These are phyloP conservation scores for Lipomyces yamanashiensis DNA, from an alignment of 805 yeast species.

Conservation along the genomic window DNA sequence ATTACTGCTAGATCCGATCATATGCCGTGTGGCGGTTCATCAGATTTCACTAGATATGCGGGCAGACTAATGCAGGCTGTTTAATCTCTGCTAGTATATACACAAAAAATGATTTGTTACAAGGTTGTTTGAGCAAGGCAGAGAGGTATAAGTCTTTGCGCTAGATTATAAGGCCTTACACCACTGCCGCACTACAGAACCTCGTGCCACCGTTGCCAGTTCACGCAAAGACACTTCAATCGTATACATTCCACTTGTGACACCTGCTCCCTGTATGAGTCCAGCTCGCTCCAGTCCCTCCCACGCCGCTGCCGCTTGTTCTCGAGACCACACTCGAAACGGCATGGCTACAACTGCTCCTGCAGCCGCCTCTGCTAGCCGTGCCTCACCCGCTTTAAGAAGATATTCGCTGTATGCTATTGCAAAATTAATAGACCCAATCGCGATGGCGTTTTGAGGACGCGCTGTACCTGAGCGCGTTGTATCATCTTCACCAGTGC, in stretches of 20 bases:
- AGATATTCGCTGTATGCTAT: slow-evolving; percentile 75
- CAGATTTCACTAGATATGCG: no score
- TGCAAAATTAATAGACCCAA: slow-evolving; percentile 70
- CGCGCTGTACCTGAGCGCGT: slow-evolving; percentile 44
- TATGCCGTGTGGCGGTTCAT: no score
- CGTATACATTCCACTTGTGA: slow-evolving; percentile 13
- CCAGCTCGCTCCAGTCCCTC: slow-evolving; percentile 64
- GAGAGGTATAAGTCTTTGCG: background rate
- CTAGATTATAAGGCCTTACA: slow-evolving; percentile 2
- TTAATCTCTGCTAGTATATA: no score
- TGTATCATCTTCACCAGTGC: background rate
- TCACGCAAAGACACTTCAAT: slow-evolving; percentile 21
- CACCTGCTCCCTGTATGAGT: slow-evolving; percentile 46
- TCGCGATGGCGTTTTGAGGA: background rate
- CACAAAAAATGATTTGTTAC: no score
- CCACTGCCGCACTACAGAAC: slow-evolving; percentile 24
- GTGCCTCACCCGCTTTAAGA: slow-evolving; percentile 24
- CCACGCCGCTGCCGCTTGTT: slow-evolving; percentile 72
- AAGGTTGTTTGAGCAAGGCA: no score
- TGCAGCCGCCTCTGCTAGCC: slow-evolving; percentile 50
- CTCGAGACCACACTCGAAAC: slow-evolving; percentile 63
- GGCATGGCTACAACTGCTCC: slow-evolving; percentile 44
- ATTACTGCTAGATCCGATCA: no score
- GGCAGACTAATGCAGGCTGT: no score
- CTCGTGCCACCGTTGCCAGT: slow-evolving; percentile 6